Conservation (phyloP, 148 eudicot genomes). For the Rhododendron henanense region DNA sequence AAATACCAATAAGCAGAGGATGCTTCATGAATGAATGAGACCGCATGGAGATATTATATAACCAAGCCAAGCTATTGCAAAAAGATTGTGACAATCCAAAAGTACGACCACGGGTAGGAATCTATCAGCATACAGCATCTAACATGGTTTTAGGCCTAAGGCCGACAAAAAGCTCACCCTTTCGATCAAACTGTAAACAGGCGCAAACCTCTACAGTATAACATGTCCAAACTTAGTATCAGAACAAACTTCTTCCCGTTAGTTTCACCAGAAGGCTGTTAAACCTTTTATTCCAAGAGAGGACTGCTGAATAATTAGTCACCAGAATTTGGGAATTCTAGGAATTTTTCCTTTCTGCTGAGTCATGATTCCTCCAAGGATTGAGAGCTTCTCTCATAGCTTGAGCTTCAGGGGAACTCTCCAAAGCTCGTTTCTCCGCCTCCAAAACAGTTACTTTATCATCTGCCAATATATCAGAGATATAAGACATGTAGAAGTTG, state of each 20-base stretch:
- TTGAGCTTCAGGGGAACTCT: constrained; percentile 79
- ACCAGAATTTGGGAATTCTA: constrained; percentile 6
- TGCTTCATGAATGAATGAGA: not conserved
- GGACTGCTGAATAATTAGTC: not conserved
- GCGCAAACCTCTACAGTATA: not conserved
- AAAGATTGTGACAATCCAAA: too few relatives aligned
- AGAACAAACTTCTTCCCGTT: not conserved
- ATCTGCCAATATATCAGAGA: constrained; percentile 39
- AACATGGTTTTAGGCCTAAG: not conserved
- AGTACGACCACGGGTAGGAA: too few relatives aligned
- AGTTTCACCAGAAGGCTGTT: not conserved
- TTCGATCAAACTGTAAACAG: not conserved
- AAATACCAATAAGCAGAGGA: not conserved
- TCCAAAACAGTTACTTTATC: constrained; percentile 86
- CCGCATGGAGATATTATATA: not conserved
- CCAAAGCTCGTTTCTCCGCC: constrained; percentile 85
- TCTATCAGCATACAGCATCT: not conserved
- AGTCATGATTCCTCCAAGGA: constrained; percentile 70
- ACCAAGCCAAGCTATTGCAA: too few relatives aligned
- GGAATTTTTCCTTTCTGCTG: constrained; percentile 30
- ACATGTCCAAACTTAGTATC: not conserved
- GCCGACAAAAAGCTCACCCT: not conserved
- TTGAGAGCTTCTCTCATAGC: constrained; percentile 82
- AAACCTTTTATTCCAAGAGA: not conserved
- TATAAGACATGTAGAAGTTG: not conserved